Percentiles rank a stretch among this genome's conserved stretches.
Conservation (phyloP, 768 basidiomycete genomes). For the Lactarius tabidus region DNA sequence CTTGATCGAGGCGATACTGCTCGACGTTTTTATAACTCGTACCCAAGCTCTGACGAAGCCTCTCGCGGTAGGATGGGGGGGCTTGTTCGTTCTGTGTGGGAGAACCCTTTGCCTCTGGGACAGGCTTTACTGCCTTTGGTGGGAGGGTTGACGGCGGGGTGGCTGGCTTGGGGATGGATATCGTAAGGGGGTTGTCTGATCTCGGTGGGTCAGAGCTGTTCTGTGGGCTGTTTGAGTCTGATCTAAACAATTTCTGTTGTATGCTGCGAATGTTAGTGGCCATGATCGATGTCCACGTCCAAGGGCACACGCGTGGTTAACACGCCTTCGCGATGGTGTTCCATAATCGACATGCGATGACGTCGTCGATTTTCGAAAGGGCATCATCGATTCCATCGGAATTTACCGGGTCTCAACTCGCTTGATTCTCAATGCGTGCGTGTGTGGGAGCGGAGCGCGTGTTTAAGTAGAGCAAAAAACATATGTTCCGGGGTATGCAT, state of each 20-base stretch:
- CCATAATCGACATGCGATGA: constrained; percentile 2
- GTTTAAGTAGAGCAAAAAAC: neutral
- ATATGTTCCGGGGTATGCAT: constrained; percentile 18
- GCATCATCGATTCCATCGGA: neutral
- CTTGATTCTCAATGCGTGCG: no score
- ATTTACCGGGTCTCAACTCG: neutral
- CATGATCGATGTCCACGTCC: constrained; percentile 30
- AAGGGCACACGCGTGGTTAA: neutral
- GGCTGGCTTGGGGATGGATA: constrained; percentile 60
- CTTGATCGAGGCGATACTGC: constrained; percentile 79
- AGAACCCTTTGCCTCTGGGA: constrained; percentile 1
- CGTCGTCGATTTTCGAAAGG: constrained; percentile 12
- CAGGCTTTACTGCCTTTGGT: constrained; percentile 13
- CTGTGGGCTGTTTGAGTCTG: constrained; percentile 5
- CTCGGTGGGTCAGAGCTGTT: constrained; percentile 28
- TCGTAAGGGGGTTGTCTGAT: constrained; percentile 42
- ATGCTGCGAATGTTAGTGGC: constrained; percentile 50
- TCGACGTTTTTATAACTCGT: constrained; percentile 76
- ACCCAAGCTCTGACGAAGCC: constrained; percentile 61
- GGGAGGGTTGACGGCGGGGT: constrained; percentile 36
- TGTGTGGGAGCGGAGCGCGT: neutral
- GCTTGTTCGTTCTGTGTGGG: constrained; percentile 22
- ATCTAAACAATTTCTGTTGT: constrained; percentile 41
- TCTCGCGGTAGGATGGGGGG: constrained; percentile 52
- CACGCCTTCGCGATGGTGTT: neutral